A percentile compares a stretch with the other conserved stretches of the same genome.
These are phyloP conservation scores for Thermothelomyces thermophilus DNA, from an alignment of 2,329 filamentous ascomycete genomes.

Conservation along the genomic window DNA sequence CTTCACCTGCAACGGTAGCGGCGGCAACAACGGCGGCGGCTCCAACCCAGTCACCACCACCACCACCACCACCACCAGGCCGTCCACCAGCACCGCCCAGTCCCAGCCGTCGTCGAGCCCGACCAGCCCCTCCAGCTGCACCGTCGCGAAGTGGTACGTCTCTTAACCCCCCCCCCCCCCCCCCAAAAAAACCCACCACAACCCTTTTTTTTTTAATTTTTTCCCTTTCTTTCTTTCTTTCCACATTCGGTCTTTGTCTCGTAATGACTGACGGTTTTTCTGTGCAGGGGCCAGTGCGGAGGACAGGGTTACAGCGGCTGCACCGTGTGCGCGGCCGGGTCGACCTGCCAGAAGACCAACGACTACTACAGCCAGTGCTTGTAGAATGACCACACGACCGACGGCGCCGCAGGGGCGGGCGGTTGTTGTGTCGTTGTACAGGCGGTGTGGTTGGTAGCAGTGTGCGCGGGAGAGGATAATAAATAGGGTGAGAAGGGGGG, in stretches of 20 bases:
- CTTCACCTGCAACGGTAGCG: conserved; percentile 19
- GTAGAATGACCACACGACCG: conserved; percentile 19
- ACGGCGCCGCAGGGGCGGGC: too few species aligned
- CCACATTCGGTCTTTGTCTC: too few species aligned
- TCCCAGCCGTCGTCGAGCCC: neutral
- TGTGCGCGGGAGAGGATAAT: too few species aligned
- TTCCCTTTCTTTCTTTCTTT: too few species aligned
- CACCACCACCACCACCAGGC: conserved; percentile 7
- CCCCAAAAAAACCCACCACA: too few species aligned
- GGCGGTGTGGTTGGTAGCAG: neutral
- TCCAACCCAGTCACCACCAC: neutral
- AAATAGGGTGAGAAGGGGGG: too few species aligned
- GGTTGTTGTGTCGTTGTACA: too few species aligned
- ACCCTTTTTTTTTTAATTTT: too few species aligned
- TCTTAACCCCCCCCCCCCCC: too few species aligned
- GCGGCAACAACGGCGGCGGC: conserved; percentile 1
- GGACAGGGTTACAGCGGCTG: conserved; percentile 33
- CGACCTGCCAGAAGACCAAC: conserved; percentile 34
- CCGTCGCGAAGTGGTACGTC: conserved; percentile 26
- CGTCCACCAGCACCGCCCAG: conserved; percentile 5
- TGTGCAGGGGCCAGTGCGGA: conserved; percentile 35
- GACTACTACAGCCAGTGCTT: conserved; percentile 38
- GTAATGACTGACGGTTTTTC: too few species aligned
- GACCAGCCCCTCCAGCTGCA: conserved; percentile 10
- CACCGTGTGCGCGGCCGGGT: conserved; percentile 32